phyloP scores from a whole-genome alignment of 331 rosid species.

The Malus hybrid region DNA sequence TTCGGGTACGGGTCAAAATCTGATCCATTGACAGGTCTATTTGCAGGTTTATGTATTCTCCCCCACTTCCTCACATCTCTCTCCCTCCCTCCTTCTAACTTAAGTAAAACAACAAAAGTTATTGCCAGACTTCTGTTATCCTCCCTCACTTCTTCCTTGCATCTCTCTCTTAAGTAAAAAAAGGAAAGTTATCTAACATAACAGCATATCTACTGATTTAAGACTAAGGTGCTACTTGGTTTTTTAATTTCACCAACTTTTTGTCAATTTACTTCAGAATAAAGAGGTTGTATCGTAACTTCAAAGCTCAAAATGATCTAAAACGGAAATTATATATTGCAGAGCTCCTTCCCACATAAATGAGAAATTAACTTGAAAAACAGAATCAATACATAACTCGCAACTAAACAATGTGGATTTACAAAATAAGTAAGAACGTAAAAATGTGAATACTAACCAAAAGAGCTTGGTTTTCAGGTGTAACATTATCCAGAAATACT shows the following conservation, averaged over 20 bases:
- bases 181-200: background rate
- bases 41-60: background rate
- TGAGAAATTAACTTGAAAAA: background rate
- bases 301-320: background rate
- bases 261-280: background rate
- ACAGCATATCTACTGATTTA: background rate
- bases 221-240: background rate
- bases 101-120: background rate
- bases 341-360: background rate
- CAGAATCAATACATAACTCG: background rate
- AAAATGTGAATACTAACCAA: conserved; percentile 52
- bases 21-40: too few relatives aligned
- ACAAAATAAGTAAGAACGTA: background rate
- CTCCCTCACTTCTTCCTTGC: background rate
- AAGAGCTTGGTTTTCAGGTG: conserved; percentile 84
- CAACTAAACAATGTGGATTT: background rate
- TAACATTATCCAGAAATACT: conserved; percentile 80
- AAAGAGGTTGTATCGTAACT: background rate
- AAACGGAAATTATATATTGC: background rate
- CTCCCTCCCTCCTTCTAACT: background rate
- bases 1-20: too few relatives aligned
- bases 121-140: too few relatives aligned
- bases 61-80: too few relatives aligned
- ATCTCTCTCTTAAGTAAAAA: background rate
- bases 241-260: background rate